Percentiles rank a stretch among this genome's conserved stretches.
phyloP scores from a whole-genome alignment of 495 filamentous ascomycete species.

The Talaromyces ruber region DNA sequence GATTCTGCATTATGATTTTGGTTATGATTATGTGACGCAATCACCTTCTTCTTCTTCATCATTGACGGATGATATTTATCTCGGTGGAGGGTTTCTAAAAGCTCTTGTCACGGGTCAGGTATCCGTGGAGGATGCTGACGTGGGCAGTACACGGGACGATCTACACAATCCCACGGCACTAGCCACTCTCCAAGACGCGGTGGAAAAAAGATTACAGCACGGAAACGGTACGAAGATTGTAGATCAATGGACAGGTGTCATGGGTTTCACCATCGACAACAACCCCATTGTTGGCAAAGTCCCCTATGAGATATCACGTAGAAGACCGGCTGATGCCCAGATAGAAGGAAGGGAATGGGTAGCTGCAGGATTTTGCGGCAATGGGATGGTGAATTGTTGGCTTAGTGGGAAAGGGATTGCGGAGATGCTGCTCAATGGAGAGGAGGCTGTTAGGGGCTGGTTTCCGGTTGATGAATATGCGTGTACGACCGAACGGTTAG shows the following conservation, averaged over 20 bases:
- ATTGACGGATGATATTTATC: slow-evolving; percentile 9
- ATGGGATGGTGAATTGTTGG: slow-evolving; percentile 43
- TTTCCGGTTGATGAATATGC: slow-evolving; percentile 17
- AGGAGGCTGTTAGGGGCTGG: slow-evolving; percentile 15
- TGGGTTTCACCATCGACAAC: slow-evolving; percentile 35
- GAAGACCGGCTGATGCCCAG: slow-evolving; percentile 4
- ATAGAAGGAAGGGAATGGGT: slow-evolving; percentile 29
- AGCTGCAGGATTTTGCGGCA: slow-evolving; percentile 33
- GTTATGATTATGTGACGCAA: slow-evolving; percentile 30
- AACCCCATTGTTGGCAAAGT: slow-evolving; percentile 40
- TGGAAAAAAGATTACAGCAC: neutral
- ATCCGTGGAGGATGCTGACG: slow-evolving; percentile 2
- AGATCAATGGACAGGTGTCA: slow-evolving; percentile 32
- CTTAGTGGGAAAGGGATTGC: slow-evolving; percentile 31
- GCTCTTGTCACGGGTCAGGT: slow-evolving; percentile 11
- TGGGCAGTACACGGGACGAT: slow-evolving; percentile 3
- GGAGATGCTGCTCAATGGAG: slow-evolving; percentile 21
- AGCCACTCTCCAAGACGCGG: neutral
- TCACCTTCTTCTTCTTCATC: neutral
- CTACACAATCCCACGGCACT: slow-evolving; percentile 6
- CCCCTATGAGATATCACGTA: slow-evolving; percentile 16
- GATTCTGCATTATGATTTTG: slow-evolving; percentile 23
- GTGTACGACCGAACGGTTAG: neutral
- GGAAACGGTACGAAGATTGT: slow-evolving; percentile 4
- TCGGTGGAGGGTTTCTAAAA: slow-evolving; percentile 23